Conservation (phyloP, 371 early-diverging fungal genomes). For the Mortierella polycephala region DNA sequence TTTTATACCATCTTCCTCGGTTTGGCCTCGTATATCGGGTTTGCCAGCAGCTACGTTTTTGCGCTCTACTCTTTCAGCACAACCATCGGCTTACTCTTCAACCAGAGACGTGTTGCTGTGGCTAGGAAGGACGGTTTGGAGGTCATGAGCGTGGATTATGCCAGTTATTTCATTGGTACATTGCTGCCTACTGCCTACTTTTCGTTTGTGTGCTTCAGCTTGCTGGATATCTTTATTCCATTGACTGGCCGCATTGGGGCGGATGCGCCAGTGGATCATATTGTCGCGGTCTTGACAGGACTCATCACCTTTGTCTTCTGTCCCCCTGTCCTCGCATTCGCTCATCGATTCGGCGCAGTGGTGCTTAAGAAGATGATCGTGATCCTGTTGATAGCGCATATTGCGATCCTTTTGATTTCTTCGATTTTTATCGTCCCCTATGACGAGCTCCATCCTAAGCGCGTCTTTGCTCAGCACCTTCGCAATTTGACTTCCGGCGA, state of each 20-base stretch:
- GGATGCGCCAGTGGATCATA: constrained; percentile 73
- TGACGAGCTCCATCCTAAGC: constrained; percentile 73
- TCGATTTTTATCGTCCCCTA: constrained; percentile 58
- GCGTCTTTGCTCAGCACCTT: constrained; percentile 69
- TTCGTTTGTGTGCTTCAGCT: constrained; percentile 59
- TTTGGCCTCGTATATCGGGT: neutral
- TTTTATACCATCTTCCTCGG: constrained; percentile 19
- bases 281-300: constrained; percentile 71
- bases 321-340: constrained; percentile 66
- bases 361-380: constrained; percentile 55
- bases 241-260: constrained; percentile 80
- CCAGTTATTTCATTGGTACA: constrained; percentile 58
- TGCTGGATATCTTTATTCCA: constrained; percentile 77
- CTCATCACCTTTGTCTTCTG: constrained; percentile 60
- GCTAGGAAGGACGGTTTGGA: neutral
- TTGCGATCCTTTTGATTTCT: constrained; percentile 45
- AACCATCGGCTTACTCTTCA: constrained; percentile 30
- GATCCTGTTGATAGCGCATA: constrained; percentile 51
- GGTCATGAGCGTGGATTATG: constrained; percentile 9
- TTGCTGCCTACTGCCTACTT: constrained; percentile 58
- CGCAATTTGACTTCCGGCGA: constrained; percentile 74
- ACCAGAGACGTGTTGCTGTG: constrained; percentile 3
- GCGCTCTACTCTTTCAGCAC: constrained; percentile 30
- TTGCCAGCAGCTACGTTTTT: constrained; percentile 40
- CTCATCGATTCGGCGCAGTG: constrained; percentile 64